Percentiles rank a stretch among this genome's conserved stretches.
phyloP scores from a whole-genome alignment of 495 filamentous ascomycete genomes.

The Filosporella fistucella region DNA sequence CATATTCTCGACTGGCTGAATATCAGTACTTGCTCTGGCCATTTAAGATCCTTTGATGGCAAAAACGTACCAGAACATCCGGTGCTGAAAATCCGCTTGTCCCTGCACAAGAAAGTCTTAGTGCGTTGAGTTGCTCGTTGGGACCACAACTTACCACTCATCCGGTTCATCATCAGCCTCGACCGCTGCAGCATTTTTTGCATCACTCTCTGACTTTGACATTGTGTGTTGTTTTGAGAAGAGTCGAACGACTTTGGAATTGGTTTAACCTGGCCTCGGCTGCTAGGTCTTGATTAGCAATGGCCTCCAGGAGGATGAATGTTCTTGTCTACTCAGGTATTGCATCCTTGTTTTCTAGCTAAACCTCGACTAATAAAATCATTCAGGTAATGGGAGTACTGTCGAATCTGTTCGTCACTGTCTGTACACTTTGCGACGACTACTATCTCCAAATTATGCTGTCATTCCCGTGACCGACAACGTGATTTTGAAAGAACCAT shows the following conservation, averaged over 20 bases:
- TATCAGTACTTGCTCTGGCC: slow-evolving; percentile 10
- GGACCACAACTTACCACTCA: slow-evolving; percentile 66
- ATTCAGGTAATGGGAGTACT: slow-evolving; percentile 74
- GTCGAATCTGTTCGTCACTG: slow-evolving; percentile 85
- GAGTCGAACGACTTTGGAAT: background rate
- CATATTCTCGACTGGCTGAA: slow-evolving; percentile 67
- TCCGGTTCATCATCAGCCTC: slow-evolving; percentile 88
- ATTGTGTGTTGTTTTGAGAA: slow-evolving; percentile 28
- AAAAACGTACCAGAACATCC: slow-evolving; percentile 75
- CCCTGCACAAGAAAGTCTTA: slow-evolving; percentile 44
- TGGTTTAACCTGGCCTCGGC: slow-evolving; percentile 7
- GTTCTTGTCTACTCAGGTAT: slow-evolving; percentile 83
- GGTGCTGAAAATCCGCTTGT: slow-evolving; percentile 96
- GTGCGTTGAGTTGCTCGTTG: slow-evolving; percentile 15
- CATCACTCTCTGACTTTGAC: slow-evolving; percentile 43
- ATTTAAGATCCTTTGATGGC: background rate
- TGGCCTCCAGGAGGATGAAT: slow-evolving; percentile 56
- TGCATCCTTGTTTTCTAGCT: background rate
- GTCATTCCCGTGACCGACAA: slow-evolving; percentile 79
- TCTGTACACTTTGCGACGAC: slow-evolving; percentile 78
- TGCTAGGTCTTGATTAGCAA: slow-evolving; percentile 1
- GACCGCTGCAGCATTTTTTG: slow-evolving; percentile 30
- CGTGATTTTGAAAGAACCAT: slow-evolving; percentile 85
- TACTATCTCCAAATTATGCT: slow-evolving; percentile 91
- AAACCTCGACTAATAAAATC: background rate